Evolutionary conservation across 495 filamentous ascomycete species (phyloP), one percentile per base, ranked within the genome.

Genomic region (Aspergillus saccharolyticus): DNA sequence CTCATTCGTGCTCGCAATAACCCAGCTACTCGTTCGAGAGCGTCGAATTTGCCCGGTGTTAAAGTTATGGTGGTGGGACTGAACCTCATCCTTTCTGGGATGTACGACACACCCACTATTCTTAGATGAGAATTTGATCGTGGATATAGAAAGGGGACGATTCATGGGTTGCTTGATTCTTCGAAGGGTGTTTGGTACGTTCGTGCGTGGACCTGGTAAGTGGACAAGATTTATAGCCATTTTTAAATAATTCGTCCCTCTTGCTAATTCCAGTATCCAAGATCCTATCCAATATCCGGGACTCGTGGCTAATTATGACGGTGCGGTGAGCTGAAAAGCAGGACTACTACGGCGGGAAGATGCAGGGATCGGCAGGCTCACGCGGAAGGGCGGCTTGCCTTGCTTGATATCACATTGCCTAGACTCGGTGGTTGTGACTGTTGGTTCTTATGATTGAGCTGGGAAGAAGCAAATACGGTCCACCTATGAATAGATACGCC

Each of bases 31-130:
- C n/a, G 48, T 18, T 58, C 55, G 10, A 62, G 46, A 21, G 30
- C 16, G 24, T 53, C 51, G 12, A 16, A 15, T 21, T 21, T 39
- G 12, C 20, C 44, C 1, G 46, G 24, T 2, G 15, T 46, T 22
- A 62, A 33, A 12, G 45, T 55, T 4, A 55, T 33, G 5, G 54
- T 52, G 8, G 44, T 61, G n/a, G 25, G 30, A 5, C 48, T 44
- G 17, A 19, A 51, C 1, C 14, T 15, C 22, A 51, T 50, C 2
- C 14, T 15, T 8, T 30, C 28, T 43, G n/a, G 25, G 1, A 57
- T 43, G 25, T 6, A 50, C 16, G 25, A n/a, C 46, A 55, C 8
- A 45, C 15, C 7, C 14, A 33, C 33, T 45, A 64, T 64, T 54
- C 33, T n/a, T n/a, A n/a, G n/a, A n/a, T n/a, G n/a, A n/a, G n/a